These are phyloP conservation scores for Suhomyces ambrosiae DNA, from an alignment of 1,139 yeast genomes.

Conservation along the genomic window DNA sequence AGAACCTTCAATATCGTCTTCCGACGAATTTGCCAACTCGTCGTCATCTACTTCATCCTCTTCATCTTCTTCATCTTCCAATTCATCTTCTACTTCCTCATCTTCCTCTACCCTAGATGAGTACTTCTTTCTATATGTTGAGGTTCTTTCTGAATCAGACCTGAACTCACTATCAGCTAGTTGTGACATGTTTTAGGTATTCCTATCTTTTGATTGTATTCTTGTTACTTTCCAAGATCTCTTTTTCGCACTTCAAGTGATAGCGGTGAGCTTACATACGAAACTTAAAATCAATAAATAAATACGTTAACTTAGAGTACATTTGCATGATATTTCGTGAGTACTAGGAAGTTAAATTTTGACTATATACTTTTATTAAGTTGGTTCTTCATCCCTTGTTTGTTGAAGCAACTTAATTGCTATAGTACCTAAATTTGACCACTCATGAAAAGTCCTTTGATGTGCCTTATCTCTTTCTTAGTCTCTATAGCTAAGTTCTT, in stretches of 20 bases:
- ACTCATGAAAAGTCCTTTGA: conserved; percentile 49
- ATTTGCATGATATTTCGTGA: not conserved
- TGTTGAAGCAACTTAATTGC: too few species aligned
- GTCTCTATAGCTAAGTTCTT: conserved; percentile 39
- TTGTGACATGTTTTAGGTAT: not conserved
- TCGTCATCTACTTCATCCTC: conserved; percentile 23
- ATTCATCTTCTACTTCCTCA: conserved; percentile 14
- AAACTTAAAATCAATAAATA: too few species aligned
- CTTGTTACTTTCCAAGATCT: too few species aligned
- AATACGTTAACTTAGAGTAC: too few species aligned
- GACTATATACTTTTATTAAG: too few species aligned
- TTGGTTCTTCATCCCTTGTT: too few species aligned
- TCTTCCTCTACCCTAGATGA: conserved; percentile 14
- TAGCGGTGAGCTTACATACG: too few species aligned
- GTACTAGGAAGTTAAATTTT: conserved; percentile 1
- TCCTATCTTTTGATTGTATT: too few species aligned
- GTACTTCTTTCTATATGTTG: not conserved
- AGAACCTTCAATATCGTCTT: conserved; percentile 24
- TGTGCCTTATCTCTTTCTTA: conserved; percentile 44
- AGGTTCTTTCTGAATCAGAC: not conserved
- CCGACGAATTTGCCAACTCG: conserved; percentile 24
- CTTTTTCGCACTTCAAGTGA: too few species aligned
- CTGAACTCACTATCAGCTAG: not conserved
- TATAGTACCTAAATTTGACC: conserved; percentile 43
- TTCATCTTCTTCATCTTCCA: conserved; percentile 24